Percentiles rank a stretch among this genome's conserved stretches.
phyloP scores from a whole-genome alignment of 768 basidiomycete genomes.

The Tricholoma hemisulphureum region DNA sequence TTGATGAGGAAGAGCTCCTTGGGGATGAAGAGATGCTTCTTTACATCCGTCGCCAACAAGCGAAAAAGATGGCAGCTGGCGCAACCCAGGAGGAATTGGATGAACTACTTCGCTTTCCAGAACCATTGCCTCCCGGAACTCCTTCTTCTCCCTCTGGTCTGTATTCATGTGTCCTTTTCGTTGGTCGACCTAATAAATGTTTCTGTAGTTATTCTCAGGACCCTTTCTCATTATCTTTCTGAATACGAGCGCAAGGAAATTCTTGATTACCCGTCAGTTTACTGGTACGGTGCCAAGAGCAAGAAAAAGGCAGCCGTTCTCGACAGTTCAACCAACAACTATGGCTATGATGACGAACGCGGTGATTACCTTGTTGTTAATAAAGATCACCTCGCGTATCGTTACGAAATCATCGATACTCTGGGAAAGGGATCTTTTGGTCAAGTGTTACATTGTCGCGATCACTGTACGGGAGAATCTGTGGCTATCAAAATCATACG shows the following conservation, averaged over 20 bases:
- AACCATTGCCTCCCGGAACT: slow-evolving; percentile 71
- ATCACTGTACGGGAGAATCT: slow-evolving; percentile 93
- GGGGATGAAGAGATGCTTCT: slow-evolving; percentile 98
- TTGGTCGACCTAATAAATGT: slow-evolving; percentile 5
- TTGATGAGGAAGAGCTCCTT: slow-evolving; percentile 82
- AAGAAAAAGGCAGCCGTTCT: slow-evolving; percentile 80
- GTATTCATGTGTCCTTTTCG: not conserved
- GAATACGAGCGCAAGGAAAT: slow-evolving; percentile 91
- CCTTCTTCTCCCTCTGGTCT: slow-evolving; percentile 61
- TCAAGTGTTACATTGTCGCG: slow-evolving; percentile 93
- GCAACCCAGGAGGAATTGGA: slow-evolving; percentile 87
- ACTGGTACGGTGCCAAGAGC: slow-evolving; percentile 75
- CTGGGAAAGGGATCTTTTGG: slow-evolving; percentile 99
- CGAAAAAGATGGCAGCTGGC: slow-evolving; percentile 81
- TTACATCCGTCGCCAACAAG: slow-evolving; percentile 87
- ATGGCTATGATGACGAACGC: slow-evolving; percentile 96
- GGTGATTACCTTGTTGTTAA: slow-evolving; percentile 93
- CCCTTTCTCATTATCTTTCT: slow-evolving; percentile 70
- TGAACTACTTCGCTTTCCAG: slow-evolving; percentile 87
- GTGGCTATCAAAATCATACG: slow-evolving; percentile 99
- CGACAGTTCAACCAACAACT: slow-evolving; percentile 78
- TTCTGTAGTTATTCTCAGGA: slow-evolving; percentile 59
- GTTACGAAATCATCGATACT: slow-evolving; percentile 91
- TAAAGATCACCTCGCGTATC: slow-evolving; percentile 91
- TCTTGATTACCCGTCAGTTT: slow-evolving; percentile 80